Base-by-base conservation (phyloP, 1,284 basidiomycete species). In the Trametes versicolor region DNA sequence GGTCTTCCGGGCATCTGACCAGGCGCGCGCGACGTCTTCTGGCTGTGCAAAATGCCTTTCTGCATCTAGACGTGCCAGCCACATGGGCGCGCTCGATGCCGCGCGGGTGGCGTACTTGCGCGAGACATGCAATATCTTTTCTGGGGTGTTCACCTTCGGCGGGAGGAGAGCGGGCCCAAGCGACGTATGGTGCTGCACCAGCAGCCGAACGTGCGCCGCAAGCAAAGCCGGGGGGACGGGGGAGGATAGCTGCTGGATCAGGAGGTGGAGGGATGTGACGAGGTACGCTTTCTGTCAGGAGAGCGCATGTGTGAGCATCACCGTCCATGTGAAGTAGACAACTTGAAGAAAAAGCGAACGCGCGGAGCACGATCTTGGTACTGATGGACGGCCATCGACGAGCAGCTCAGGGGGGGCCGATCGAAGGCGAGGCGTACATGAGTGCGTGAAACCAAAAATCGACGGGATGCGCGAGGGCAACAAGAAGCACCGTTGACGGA, bases 51-150 rank as follows among this genome's bases (percentile, higher is more conserved):
- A 78, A 21, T 66, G 67, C 43, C 74, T 72, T 71, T 88, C 85
- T 6, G 79, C 81, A 27, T 78, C 79, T 10, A 90, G 78, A 25
- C 86, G 79, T 23, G 82, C 82, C 21, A 88, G 73, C 88, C 88
- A 90, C 21, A 90, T 78, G 36, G 67, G 64, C 27, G 80, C 74
- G 57, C 78, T 76, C 27, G 71, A 55, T 39, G 79, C 78, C 49
- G 71, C 72, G 15, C 58, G 65, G 21, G 76, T 71, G 17, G 81
- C 81, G 68, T 87, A 88, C 70, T 81, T 83, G 54, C 77, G 77
- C 34, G 83, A 82, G 17, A 80, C 73, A 55, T 75, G 78, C 55
- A 83, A 65, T 5, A 81, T 74, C 72, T 81, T 82, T 56, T 67
- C 70, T 2, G 71, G 62, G 32, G 65, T 68, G 62, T 70, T 66